Evolutionary conservation across 768 basidiomycete genomes (phyloP).

Genomic region (Hygrophorus russula): DNA sequence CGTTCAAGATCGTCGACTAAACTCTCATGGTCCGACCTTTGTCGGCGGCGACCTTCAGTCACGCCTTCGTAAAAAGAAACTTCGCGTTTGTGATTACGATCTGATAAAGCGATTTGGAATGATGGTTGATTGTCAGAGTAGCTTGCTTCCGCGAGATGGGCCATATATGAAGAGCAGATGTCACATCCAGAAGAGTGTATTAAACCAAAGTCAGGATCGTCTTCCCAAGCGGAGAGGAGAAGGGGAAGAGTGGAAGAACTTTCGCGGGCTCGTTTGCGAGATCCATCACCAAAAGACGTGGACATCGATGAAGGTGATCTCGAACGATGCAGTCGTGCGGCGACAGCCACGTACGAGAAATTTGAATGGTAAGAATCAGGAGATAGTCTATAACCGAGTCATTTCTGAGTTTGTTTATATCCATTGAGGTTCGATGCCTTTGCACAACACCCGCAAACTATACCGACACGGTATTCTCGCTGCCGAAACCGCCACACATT

Average conservation of each 20-base stretch:
- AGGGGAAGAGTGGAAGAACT: not conserved
- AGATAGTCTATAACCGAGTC: too few relatives aligned
- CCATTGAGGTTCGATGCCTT: too few relatives aligned
- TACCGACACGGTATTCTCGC: too few relatives aligned
- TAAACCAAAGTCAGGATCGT: conserved; percentile 26
- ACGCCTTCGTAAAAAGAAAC: conserved; percentile 27
- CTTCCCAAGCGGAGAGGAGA: conserved; percentile 23
- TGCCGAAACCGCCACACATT: too few relatives aligned
- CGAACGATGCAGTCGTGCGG: conserved; percentile 4
- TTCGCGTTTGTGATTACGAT: conserved; percentile 26
- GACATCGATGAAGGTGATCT: conserved; percentile 4
- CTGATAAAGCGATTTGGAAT: conserved; percentile 28
- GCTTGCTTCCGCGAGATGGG: conserved; percentile 27
- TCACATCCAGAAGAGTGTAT: conserved; percentile 28
- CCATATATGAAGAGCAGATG: conserved; percentile 26
- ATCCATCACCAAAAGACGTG: conserved; percentile 6
- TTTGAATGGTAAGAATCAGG: conserved; percentile 1
- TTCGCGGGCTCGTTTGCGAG: conserved; percentile 7
- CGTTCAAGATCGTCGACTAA: conserved; percentile 22
- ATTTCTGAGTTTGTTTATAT: too few relatives aligned
- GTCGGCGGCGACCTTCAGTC: conserved; percentile 27
- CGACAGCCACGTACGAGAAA: conserved; percentile 5
- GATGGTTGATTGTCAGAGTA: conserved; percentile 24
- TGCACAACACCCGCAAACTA: too few relatives aligned
- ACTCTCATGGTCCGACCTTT: conserved; percentile 25